Conservation (phyloP, 768 basidiomycete species). For the Agrocybe praecox region DNA sequence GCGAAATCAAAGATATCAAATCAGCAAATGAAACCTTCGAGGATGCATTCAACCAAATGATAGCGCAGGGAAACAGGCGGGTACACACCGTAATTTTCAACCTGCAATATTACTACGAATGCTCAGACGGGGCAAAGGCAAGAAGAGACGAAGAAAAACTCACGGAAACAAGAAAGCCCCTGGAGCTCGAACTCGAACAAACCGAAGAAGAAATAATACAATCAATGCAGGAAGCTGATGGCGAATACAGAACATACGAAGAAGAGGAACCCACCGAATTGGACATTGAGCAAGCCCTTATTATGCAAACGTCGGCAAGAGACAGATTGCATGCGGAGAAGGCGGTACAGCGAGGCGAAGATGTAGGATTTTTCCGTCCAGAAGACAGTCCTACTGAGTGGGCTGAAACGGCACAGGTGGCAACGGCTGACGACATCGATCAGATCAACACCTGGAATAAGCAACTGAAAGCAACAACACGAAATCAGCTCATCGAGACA, state of each 20-base stretch:
- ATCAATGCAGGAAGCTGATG: too few relatives aligned
- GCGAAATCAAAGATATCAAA: constrained; percentile 24
- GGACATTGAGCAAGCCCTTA: constrained; percentile 1
- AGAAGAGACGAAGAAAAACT: constrained; percentile 1
- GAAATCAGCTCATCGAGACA: background rate
- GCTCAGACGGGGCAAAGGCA: constrained; percentile 11
- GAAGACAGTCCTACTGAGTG: background rate
- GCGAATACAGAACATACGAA: too few relatives aligned
- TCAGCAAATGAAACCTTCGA: constrained; percentile 11
- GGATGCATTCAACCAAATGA: constrained; percentile 20
- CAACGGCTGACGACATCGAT: background rate
- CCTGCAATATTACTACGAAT: constrained; percentile 37
- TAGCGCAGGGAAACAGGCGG: background rate
- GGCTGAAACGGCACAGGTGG: background rate
- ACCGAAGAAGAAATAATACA: background rate
- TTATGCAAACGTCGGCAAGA: background rate
- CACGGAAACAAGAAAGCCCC: background rate
- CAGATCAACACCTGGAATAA: constrained; percentile 5
- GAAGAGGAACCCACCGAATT: too few relatives aligned
- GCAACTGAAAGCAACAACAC: constrained; percentile 7
- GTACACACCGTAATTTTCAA: constrained; percentile 18
- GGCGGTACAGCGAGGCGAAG: constrained; percentile 3
- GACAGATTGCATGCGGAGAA: background rate
- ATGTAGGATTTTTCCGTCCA: constrained; percentile 1
- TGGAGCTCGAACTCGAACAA: background rate